Evolutionary conservation across 2,329 filamentous ascomycete species (phyloP).

Genomic region (Pestalotiopsis sp.): DNA sequence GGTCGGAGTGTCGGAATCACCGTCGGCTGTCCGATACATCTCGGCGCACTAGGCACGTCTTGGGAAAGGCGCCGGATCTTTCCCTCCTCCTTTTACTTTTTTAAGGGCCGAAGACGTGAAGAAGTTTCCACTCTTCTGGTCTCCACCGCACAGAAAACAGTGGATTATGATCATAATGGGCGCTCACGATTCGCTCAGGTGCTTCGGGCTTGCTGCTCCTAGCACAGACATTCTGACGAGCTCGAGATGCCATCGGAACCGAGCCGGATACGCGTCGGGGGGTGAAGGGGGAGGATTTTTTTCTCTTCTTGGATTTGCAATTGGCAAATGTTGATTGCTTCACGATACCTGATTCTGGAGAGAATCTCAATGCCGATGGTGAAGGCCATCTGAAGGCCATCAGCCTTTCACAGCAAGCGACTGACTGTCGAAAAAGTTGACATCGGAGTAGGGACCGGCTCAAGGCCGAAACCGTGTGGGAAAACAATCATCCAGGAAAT

Average conservation of each 20-base stretch:
- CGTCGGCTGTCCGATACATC: background rate
- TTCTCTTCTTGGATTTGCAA: background rate
- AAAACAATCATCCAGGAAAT: background rate
- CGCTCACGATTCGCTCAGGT: background rate
- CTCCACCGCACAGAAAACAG: constrained; percentile 6
- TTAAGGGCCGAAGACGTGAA: background rate
- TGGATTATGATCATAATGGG: background rate
- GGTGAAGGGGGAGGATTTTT: background rate
- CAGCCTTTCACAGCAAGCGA: background rate
- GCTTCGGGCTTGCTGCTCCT: background rate
- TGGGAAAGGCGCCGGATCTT: background rate
- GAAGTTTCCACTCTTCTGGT: constrained; percentile 3
- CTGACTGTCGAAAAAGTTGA: background rate
- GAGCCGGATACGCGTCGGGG: background rate
- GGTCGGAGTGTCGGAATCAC: background rate
- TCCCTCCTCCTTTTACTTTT: background rate
- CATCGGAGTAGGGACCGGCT: background rate
- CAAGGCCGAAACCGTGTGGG: background rate
- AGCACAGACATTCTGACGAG: background rate
- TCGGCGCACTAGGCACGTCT: background rate
- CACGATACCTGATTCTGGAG: background rate
- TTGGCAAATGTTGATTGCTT: background rate
- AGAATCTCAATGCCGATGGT: background rate
- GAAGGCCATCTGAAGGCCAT: background rate
- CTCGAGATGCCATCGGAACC: constrained; percentile 5